Evolutionary conservation across 2,329 filamentous ascomycete genomes (phyloP).

Genomic region (Blumeriella jaapii): DNA sequence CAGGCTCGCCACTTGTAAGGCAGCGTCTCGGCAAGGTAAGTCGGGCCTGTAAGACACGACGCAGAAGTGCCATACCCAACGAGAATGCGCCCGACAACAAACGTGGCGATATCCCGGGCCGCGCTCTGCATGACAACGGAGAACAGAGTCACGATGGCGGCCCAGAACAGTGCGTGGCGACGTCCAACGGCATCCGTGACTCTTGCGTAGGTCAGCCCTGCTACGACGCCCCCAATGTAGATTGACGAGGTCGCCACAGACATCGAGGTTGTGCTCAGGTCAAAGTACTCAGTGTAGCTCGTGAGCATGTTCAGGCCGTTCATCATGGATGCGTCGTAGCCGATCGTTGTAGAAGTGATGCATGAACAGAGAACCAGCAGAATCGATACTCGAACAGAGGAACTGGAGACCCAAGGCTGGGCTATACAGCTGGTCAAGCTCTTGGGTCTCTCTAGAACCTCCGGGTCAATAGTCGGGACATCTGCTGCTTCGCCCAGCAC

Average conservation of each 20-base stretch:
- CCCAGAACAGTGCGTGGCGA: constrained; percentile 13
- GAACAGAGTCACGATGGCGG: constrained; percentile 12
- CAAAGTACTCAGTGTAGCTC: constrained; percentile 44
- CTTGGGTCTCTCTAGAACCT: too few relatives aligned
- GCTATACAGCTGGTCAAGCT: too few relatives aligned
- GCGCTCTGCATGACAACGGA: constrained; percentile 15
- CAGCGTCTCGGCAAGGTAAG: constrained; percentile 40
- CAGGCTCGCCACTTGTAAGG: constrained; percentile 34
- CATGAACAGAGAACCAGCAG: too few relatives aligned
- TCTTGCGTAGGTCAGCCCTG: constrained; percentile 30
- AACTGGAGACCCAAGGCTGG: too few relatives aligned
- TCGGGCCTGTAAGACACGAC: constrained; percentile 31
- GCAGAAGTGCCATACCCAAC: constrained; percentile 17
- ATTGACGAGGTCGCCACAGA: constrained; percentile 43
- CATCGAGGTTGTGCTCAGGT: constrained; percentile 38
- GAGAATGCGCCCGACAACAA: constrained; percentile 17
- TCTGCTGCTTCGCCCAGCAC: too few relatives aligned
- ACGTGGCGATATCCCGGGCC: constrained; percentile 18
- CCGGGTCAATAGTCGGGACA: too few relatives aligned
- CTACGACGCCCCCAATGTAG: constrained; percentile 39
- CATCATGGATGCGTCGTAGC: constrained; percentile 19
- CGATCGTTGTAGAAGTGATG: too few relatives aligned
- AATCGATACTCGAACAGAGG: too few relatives aligned
- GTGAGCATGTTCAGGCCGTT: constrained; percentile 47
- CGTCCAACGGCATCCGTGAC: constrained; percentile 30